Evolutionary conservation across 148 eudicot genomes (phyloP), one percentile per base, ranked within the genome.

Genomic region (Vaccinium darrowii): DNA sequence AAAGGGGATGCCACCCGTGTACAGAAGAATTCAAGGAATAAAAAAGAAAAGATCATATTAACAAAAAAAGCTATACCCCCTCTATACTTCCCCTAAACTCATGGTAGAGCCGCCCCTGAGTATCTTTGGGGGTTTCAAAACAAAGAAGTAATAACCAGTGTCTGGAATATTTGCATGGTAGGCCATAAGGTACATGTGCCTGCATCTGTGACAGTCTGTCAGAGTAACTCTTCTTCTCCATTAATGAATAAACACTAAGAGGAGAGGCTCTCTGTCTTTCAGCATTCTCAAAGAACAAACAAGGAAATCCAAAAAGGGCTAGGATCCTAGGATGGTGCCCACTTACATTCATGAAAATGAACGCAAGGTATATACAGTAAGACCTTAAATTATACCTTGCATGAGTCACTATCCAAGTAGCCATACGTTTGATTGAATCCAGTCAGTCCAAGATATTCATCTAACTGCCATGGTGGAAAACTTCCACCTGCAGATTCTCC

Each of bases 401-500:
- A 95, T 47, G 98, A 90, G 81, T 83, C 89, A 75, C 91, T 87
- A 76, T 89, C 93, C 39, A 88, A 81, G 81, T 87, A 91, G 76
- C 89, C 85, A 86, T 87, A 94, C 36, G 65, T 89, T 80, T 92
- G 92, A 83, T 85, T 87, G 88, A 87, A 90, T n/a, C 91, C 96
- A 91, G 76, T 86, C 51, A 92, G 83, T 11, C 91, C 98, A 83
- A 92, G 75, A 87, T 87, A 91, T 0, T 95, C 96, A 90, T 95
- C 98, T 1, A 93, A 63, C 39, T 91, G 94, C 98, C 98, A 94
- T 60, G 87, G 93, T 1, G 93, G 80, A 67, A 92, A 83, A 90
- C 89, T 87, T 87, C 94, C 95, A 84, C 90, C 78, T 39, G 90
- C 87, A 82, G 98, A 92, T 33, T 92, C 94, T 84, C 95, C 92